Percentiles rank a stretch among this genome's conserved stretches.
These are phyloP conservation scores for Leucaena leucocephala DNA, from an alignment of 306 rosid genomes.

Conservation along the genomic window DNA sequence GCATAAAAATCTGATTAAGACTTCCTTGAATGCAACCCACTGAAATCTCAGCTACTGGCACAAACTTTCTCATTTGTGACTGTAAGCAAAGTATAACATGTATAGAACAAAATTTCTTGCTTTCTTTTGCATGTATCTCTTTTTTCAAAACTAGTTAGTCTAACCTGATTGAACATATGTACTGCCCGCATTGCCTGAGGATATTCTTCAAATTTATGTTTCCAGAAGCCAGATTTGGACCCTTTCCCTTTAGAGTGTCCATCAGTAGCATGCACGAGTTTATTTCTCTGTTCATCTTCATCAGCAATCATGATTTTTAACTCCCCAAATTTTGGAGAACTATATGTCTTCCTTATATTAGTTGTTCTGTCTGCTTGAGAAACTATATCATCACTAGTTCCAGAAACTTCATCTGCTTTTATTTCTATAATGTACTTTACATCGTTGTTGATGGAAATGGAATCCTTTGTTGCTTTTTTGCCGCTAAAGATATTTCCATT, in stretches of 20 bases:
- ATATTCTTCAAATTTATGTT: slow-evolving; percentile 64
- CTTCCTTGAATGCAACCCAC: slow-evolving; percentile 18
- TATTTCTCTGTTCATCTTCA: slow-evolving; percentile 56
- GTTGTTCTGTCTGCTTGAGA: slow-evolving; percentile 63
- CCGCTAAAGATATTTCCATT: slow-evolving; percentile 44
- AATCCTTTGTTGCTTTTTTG: slow-evolving; percentile 51
- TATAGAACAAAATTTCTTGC: neutral
- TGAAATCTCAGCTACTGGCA: slow-evolving; percentile 9
- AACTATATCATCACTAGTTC: slow-evolving; percentile 59
- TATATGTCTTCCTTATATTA: slow-evolving; percentile 68
- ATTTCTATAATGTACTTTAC: slow-evolving; percentile 46
- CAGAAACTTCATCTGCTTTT: slow-evolving; percentile 48
- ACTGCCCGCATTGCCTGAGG: slow-evolving; percentile 61
- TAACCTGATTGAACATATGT: slow-evolving; percentile 71
- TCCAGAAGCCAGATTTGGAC: slow-evolving; percentile 68
- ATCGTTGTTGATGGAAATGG: slow-evolving; percentile 39
- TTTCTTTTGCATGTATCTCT: slow-evolving; percentile 26
- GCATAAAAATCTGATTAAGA: slow-evolving; percentile 20
- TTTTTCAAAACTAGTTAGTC: slow-evolving; percentile 32
- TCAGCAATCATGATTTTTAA: slow-evolving; percentile 69
- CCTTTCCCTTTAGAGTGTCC: slow-evolving; percentile 78
- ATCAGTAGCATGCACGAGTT: slow-evolving; percentile 38
- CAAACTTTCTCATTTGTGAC: neutral
- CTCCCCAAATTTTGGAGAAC: slow-evolving; percentile 61
- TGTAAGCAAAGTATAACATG: slow-evolving; percentile 16